phyloP scores from a whole-genome alignment of 768 basidiomycete species.

The Rickenella mellea region DNA sequence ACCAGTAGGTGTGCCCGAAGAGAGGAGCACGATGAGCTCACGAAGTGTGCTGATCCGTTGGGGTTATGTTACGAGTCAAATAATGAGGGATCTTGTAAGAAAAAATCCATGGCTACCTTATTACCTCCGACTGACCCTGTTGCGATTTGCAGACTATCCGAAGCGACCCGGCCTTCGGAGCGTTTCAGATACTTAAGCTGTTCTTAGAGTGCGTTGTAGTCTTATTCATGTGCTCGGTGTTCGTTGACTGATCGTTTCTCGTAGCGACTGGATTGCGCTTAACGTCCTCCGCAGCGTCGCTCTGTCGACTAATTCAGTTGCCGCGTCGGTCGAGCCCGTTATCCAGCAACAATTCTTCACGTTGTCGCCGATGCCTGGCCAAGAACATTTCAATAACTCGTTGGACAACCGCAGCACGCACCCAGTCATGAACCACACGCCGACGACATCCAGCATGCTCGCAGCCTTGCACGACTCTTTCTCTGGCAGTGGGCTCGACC shows the following conservation, averaged over 20 bases:
- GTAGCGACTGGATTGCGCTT: slow-evolving; percentile 75
- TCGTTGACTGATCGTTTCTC: not conserved
- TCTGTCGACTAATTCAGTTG: slow-evolving; percentile 83
- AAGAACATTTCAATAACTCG: slow-evolving; percentile 58
- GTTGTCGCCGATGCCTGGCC: slow-evolving; percentile 82
- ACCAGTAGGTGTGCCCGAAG: slow-evolving; percentile 39
- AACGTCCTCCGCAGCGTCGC: slow-evolving; percentile 83
- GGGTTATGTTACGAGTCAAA: slow-evolving; percentile 89
- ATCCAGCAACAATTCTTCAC: slow-evolving; percentile 87
- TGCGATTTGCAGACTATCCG: slow-evolving; percentile 59
- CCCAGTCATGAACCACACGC: slow-evolving; percentile 67
- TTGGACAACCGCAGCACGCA: slow-evolving; percentile 50
- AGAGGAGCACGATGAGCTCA: slow-evolving; percentile 75
- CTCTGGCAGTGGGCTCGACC: slow-evolving; percentile 55
- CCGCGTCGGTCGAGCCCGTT: slow-evolving; percentile 84
- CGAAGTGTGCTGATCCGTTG: slow-evolving; percentile 82
- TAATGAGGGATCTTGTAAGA: slow-evolving; percentile 86
- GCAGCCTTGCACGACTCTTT: slow-evolving; percentile 74
- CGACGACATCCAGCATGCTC: slow-evolving; percentile 86
- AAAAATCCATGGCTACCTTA: no score
- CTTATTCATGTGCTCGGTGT: not conserved
- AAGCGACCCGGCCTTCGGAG: slow-evolving; percentile 86
- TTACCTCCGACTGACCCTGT: not conserved
- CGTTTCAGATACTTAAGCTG: slow-evolving; percentile 85
- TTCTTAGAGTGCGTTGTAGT: slow-evolving; percentile 68